These are phyloP conservation scores for Suillus brevipes DNA, from an alignment of 768 basidiomycete genomes.

Conservation along the genomic window DNA sequence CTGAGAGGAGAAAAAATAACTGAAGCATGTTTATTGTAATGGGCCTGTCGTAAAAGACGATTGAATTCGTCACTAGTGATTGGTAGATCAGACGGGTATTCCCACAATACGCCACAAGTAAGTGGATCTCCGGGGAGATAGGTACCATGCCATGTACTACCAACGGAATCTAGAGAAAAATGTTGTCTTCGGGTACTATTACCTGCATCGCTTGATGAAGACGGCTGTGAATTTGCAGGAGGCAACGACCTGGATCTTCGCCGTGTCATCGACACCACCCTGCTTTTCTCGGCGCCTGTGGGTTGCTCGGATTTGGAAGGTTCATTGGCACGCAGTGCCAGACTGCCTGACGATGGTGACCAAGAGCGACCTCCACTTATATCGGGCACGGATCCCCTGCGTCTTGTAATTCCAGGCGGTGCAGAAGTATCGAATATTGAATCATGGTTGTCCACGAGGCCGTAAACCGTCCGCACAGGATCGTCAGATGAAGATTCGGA, in stretches of 20 bases:
- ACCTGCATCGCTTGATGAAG: background rate
- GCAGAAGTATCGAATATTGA: constrained; percentile 4
- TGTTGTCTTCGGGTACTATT: background rate
- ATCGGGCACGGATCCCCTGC: constrained; percentile 11
- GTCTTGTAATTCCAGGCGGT: constrained; percentile 24
- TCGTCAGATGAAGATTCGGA: constrained; percentile 9
- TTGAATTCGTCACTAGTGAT: constrained; percentile 23
- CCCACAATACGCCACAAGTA: no score
- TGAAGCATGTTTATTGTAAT: constrained; percentile 26
- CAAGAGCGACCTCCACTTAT: constrained; percentile 13
- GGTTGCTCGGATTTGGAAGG: constrained; percentile 23
- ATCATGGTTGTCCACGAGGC: constrained; percentile 3
- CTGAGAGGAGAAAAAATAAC: constrained; percentile 32
- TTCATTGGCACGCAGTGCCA: constrained; percentile 23
- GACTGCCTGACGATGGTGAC: constrained; percentile 29
- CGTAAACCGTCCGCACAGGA: constrained; percentile 8
- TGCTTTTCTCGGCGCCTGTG: constrained; percentile 33
- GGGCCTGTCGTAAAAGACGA: constrained; percentile 27
- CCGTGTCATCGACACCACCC: constrained; percentile 21
- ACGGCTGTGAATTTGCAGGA: background rate
- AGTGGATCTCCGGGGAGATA: background rate
- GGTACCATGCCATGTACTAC: background rate
- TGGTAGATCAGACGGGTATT: background rate
- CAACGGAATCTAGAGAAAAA: background rate
- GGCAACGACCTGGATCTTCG: constrained; percentile 4